These are phyloP conservation scores for Porogramme epimiltina DNA, from an alignment of 1,284 basidiomycete species.

Conservation along the genomic window DNA sequence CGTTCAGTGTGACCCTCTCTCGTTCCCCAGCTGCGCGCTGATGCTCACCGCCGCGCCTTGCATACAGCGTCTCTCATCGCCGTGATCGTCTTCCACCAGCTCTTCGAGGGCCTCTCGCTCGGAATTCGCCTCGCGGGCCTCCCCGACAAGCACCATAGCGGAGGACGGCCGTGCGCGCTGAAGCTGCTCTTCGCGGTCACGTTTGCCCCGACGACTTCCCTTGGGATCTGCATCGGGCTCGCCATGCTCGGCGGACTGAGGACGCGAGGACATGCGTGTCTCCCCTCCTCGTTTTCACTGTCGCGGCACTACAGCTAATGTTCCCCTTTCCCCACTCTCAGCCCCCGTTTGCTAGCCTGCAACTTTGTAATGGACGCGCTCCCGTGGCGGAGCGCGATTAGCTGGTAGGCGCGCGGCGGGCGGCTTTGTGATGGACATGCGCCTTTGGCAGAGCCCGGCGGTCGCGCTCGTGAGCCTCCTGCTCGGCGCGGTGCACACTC, in stretches of 20 bases:
- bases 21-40: no score
- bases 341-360: no score
- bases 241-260: conserved; percentile 40
- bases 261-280: conserved; percentile 31
- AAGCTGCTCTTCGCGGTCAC: conserved; percentile 57
- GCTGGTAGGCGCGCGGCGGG: conserved; percentile 48
- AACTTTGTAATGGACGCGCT: no score
- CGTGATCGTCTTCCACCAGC: conserved; percentile 77
- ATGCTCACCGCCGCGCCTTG: conserved; percentile 3
- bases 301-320: neutral
- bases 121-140: conserved; percentile 75
- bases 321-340: conserved; percentile 24
- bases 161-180: conserved; percentile 39
- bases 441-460: no score
- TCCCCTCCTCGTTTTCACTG: neutral
- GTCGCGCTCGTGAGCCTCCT: conserved; percentile 60
- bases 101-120: conserved; percentile 79
- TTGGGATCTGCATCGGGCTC: conserved; percentile 63
- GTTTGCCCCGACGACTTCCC: conserved; percentile 73
- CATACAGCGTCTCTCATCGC: conserved; percentile 68
- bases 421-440: no score
- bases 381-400: conserved; percentile 41
- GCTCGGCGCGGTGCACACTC: conserved; percentile 24
- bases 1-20: conserved; percentile 28
- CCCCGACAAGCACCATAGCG: conserved; percentile 39